Evolutionary conservation across 257 asterid genomes (phyloP).

Genomic region (Pogostemon cablin): DNA sequence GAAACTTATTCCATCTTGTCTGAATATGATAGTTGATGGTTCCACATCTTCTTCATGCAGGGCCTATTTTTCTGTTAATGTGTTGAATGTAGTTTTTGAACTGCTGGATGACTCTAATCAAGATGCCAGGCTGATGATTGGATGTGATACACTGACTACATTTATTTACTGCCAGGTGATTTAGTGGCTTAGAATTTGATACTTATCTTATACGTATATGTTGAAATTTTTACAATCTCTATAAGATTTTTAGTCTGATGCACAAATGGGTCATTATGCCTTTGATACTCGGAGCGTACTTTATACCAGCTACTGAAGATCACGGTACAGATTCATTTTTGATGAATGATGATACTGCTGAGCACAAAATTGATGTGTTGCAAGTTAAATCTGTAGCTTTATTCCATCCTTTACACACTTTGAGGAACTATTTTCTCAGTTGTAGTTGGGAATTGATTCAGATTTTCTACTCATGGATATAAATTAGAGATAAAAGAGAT

Average conservation of each 20-base stretch:
- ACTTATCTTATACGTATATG: not conserved
- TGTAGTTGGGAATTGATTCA: constrained; percentile 18
- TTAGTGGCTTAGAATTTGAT: not conserved
- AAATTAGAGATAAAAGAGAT: not conserved
- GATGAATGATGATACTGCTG: constrained; percentile 3
- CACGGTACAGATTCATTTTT: not conserved
- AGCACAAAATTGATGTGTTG: not conserved
- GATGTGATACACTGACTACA: constrained; percentile 77
- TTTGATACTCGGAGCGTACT: not conserved
- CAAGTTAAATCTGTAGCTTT: constrained; percentile 5
- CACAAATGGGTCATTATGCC: constrained; percentile 5
- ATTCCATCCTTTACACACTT: not conserved
- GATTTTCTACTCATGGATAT: not conserved
- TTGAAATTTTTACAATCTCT: constrained; percentile 13
- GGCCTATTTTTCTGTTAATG: constrained; percentile 77
- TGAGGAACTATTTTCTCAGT: not conserved
- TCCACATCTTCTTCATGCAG: constrained; percentile 53
- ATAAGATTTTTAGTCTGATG: constrained; percentile 23
- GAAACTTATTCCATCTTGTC: constrained; percentile 9
- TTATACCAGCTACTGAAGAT: not conserved
- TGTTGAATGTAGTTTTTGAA: constrained; percentile 68
- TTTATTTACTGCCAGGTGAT: constrained; percentile 88
- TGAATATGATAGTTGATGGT: constrained; percentile 20
- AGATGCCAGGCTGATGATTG: constrained; percentile 63
- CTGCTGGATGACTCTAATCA: constrained; percentile 73